Base-by-base conservation (phyloP, 2,329 filamentous ascomycete species). In the Coccinonectria pachysandricola region DNA sequence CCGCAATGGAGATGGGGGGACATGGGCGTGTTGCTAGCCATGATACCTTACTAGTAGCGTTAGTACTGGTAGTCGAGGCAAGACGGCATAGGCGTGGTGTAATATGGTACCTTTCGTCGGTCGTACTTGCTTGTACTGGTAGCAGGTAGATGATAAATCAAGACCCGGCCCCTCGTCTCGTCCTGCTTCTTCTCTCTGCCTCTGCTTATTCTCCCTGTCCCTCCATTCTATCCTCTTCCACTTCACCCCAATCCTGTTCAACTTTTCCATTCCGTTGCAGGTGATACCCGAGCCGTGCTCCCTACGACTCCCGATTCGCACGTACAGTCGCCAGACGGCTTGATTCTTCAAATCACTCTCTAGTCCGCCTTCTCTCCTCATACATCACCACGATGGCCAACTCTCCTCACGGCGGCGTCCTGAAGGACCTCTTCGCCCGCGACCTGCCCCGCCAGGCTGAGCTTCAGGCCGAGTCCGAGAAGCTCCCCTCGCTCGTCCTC, bases 361-460 rank as follows among this genome's bases (percentile, higher is more conserved):
- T 24, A 11, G 15, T 24, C 22, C 24, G 14, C 29, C 24, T 12
- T 18, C 30, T 13, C 29, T 32, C 25, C 33, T 24, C 20, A 27
- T 16, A 24, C 29, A 32, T 36, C 35, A 32, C 32, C 49, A 65
- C 40, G 42, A 79, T 79, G 74, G 73, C 74, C 50, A 78, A 78
- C 59, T 48, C 73, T 57, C 82, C 83, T 43, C 81, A 91, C 54
- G 88, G 88, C 64, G 91, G 91, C 53, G 69, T 88, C 69, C 83
- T 98, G 53, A 96, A 96, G 80, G 91, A 98, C 70, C 75, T 98
- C 55, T 73, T 96, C 47, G 87, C 86, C 42, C 81, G 91, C 63
- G 91, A 98, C 73, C 72, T 78, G 39, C 82, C 83, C 44, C 77
- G 81, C 52, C 79, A 91, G 43, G 68, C 68, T 39, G 68, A 94